Base-by-base conservation (phyloP, 2,329 filamentous ascomycete genomes). In the Ophiostoma sp. region DNA sequence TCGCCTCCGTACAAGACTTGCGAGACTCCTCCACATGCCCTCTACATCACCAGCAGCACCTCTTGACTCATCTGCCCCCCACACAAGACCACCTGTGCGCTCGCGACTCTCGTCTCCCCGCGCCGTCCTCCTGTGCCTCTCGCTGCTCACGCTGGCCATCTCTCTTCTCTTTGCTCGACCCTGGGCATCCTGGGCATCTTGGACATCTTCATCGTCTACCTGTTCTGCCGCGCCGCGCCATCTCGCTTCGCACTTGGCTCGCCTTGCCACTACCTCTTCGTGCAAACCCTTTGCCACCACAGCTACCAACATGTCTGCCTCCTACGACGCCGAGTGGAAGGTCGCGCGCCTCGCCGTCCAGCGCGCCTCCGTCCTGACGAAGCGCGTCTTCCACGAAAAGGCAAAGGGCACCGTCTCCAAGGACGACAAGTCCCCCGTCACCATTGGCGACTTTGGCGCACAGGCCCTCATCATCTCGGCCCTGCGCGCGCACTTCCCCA, bases 361-460 rank as follows among this genome's bases (percentile, higher is more conserved):
- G 81, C 87, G 93, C 72, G 93, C 83, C 66, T 75, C 82, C 69
- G 79, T 83, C 72, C 81, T 84, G 67, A 85, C 83, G 72, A 83
- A 82, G 76, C 78, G 79, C 49, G 82, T 85, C 74, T 84, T 85
- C 76, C 78, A 93, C 80, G 90, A 94, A 74, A 95, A 94, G 79
- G 90, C 92, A 74, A 98, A 98, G 81, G 94, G 94, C 74, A 97
- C 95, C 63, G 84, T 97, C 66, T 90, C 89, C 77, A 99, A 99
- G 82, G 89, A 92, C 79, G 95, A 99, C 83, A 92, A 92, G 77
- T 97, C 93, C 9, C 95, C 95, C 72, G 95, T 99, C 75, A 99
- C 95, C 18, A 95, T 98, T 74, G 95, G 94, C 77, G 95, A 99
- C 81, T 98, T 97, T 78, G 95, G 95, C 76, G 96, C 95, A 49